A percentile compares a stretch with the other conserved stretches of the same genome.
Evolutionary conservation across 2,329 filamentous ascomycete genomes (phyloP).

Genomic region (Diaporthe sp.): DNA sequence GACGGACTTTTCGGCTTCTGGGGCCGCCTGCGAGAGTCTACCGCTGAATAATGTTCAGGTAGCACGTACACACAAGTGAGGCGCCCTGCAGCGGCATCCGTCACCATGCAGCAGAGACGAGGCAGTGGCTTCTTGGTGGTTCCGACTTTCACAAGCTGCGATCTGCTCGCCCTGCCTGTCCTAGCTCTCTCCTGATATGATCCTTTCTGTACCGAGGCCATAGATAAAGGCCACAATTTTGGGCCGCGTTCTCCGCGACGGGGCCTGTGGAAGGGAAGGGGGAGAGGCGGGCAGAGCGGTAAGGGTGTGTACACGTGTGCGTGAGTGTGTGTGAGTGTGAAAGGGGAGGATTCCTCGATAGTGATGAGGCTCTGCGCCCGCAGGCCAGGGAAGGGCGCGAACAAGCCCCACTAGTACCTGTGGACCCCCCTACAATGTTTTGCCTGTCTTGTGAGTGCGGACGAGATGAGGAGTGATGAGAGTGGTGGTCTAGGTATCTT

Average conservation of each 20-base stretch:
- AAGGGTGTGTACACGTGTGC: not conserved
- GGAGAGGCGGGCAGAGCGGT: not conserved
- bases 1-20: constrained; percentile 27
- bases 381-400: constrained; percentile 6
- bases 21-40: constrained; percentile 1
- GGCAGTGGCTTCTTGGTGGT: not conserved
- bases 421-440: not conserved
- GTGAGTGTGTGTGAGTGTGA: not conserved
- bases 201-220: not conserved
- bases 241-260: not conserved
- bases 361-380: constrained; percentile 27
- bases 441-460: not conserved
- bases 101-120: constrained; percentile 17
- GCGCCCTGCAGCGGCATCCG: not conserved
- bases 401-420: constrained; percentile 2
- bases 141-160: not conserved
- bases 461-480: not conserved
- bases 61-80: not conserved
- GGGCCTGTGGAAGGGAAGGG: not conserved
- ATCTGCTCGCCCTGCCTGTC: not conserved
- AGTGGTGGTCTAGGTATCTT: not conserved
- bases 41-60: not conserved
- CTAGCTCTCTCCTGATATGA: constrained; percentile 1
- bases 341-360: not conserved
- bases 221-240: not conserved